Evolutionary conservation across 257 asterid genomes (phyloP), one percentile per base, ranked within the genome.

Genomic region (Nicotiana benthamiana): DNA sequence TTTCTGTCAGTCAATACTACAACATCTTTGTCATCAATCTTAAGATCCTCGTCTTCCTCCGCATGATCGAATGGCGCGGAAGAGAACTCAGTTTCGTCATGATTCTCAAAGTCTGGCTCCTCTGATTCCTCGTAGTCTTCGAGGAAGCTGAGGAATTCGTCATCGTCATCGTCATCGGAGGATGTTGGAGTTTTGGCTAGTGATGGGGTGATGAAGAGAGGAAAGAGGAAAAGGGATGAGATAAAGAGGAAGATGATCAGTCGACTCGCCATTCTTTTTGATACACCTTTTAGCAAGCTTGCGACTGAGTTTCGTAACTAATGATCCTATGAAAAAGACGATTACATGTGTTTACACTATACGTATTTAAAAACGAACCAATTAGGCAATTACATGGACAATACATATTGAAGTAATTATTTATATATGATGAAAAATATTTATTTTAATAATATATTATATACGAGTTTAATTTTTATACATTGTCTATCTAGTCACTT

Each of bases 61-160:
- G 77, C 88, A 80, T 63, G 82, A 59, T 79, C 82, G 53, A 77
- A 75, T 43, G 82, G 88, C 6, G n/a, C 57, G 0, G 84, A 86
- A 48, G 88, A 89, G 3, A 75, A 85, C 34, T 54, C 59, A 74
- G 85, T 83, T 82, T 87, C 90, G 84, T 82, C 92, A 85, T 88
- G 43, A 4, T 53, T 80, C 6, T 16, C 81, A 2, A 12, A 79
- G 17, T 81, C 81, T 9, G 77, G 56, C 48, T 83, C 86, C 54
- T 64, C 36, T 48, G 79, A 86, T 80, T 93, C 94, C 86, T 87
- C 94, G 86, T 84, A 88, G 83, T 86, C 88, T 84, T 91, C 89
- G 82, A 94, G 94, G 87, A 90, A 94, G 67, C 85, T 89, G 91
- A 94, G 94, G 90, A 92, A 97, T 77, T 94, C 93, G 66, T 91